Base-by-base conservation (phyloP, 352 stramenopile genomes). In the Thalassiosira mediterranea region DNA sequence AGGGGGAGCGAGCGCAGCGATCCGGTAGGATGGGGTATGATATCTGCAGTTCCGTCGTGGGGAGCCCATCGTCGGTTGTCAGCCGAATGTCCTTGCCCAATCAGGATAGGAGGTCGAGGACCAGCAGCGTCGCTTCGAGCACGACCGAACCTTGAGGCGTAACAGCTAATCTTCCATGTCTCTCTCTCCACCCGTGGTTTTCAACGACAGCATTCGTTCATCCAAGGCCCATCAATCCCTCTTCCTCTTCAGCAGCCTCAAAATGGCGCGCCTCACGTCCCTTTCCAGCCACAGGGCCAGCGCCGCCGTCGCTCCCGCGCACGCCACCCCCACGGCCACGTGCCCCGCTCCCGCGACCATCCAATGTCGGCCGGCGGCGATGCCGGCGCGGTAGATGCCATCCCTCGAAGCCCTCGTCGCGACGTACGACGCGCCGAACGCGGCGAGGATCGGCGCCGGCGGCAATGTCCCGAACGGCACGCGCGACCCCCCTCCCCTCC, bases 401-500 rank as follows among this genome's bases (percentile, higher is more conserved):
- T 23, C 26, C 31, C 21, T 74, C 5, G 69, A 79, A 17, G 32
- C 15, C 29, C 59, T 77, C 29, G 76, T 89, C 19, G 58, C 28
- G n/a, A 65, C 10, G 49, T 56, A 88, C n/a, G 75, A 79, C 31
- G 53, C 2, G 23, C n/a, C 46, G 79, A 88, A 91, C n/a, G 54
- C 34, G 11, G 69, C n/a, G 13, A 89, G 17, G 11, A 91, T 68
- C 3, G 80, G 21, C 13, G 65, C 61, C 66, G 86, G 76, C 2
- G 86, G 86, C 19, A 11, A 87, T 79, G 46, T 62, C 13, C 0
- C 1, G 31, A n/a, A 89, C 15, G 29, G 87, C 58, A n/a, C 47
- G 0, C 15, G 26, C 0, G 25, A 52, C 15, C 15, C 23, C 51
- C 37, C 5, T 25, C 10, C 5, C 46, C 17, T 32, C 49, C n/a